These are phyloP conservation scores for Fusarium oligoseptatum DNA, from an alignment of 2,329 filamentous ascomycete species.

Conservation along the genomic window DNA sequence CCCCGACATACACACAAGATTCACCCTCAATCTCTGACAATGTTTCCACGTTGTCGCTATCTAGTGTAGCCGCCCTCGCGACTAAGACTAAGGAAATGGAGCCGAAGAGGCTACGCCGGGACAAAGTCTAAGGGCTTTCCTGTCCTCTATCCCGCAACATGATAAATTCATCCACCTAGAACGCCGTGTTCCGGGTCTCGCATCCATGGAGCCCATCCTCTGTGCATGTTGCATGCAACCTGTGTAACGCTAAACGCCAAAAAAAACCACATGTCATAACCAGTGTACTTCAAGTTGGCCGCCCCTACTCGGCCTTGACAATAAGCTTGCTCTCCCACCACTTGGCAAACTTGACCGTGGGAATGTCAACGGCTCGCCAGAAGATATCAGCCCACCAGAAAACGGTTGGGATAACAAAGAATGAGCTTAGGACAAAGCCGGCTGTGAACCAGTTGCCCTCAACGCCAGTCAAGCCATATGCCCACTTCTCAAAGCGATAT, in stretches of 20 bases:
- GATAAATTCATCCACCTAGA: conserved; percentile 32
- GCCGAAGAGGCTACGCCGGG: background rate
- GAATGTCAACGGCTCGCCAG: conserved; percentile 68
- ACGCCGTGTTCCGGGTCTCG: conserved; percentile 24
- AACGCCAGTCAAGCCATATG: conserved; percentile 61
- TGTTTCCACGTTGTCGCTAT: conserved; percentile 3
- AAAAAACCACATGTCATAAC: conserved; percentile 21
- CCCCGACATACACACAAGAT: background rate
- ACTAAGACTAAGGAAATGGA: conserved; percentile 6
- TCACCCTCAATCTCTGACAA: background rate
- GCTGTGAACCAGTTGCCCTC: conserved; percentile 60
- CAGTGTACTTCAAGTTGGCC: conserved; percentile 1
- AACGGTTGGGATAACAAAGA: conserved; percentile 64
- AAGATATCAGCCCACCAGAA: conserved; percentile 70
- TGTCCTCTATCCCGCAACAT: conserved; percentile 13
- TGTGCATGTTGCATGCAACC: conserved; percentile 1
- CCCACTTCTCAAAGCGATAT: conserved; percentile 64
- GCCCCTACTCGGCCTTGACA: conserved; percentile 46
- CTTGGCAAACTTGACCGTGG: conserved; percentile 68
- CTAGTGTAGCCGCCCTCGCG: conserved; percentile 1
- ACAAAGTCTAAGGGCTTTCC: background rate
- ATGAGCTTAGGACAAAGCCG: conserved; percentile 61
- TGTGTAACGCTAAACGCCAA: conserved; percentile 14
- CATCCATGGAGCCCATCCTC: conserved; percentile 1
- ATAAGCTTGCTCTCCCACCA: conserved; percentile 65